Evolutionary conservation across 305 asterid genomes (phyloP), one percentile per base, ranked within the genome.

Genomic region (Solanum hybrid): DNA sequence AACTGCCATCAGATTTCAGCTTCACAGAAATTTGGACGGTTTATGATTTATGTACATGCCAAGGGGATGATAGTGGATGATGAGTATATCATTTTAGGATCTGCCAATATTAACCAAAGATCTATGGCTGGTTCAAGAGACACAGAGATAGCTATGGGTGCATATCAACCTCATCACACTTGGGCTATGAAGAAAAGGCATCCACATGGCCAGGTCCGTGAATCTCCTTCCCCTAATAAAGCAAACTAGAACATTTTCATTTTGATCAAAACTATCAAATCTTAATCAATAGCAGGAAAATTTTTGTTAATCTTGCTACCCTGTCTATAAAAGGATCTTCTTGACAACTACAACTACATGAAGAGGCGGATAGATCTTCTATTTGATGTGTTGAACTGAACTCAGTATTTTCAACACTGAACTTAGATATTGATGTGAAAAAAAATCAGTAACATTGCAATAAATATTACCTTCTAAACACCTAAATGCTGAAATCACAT

Each of bases 141-240:
- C 89, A 97, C 98, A 1, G 99, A 96, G 95, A 96, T 96, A 29
- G 98, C 98, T n/a, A 95, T 97, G 98, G 99, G 99, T 10, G 98
- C 97, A 76, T 97, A 95, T 90, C 99, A 97, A 88, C 98, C 99
- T 40, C 95, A 92, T 89, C 91, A 96, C 92, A 95, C 96, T 27
- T 94, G 98, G 99, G 91, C 94, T 22, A 90, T 91, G 81, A 93
- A 92, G 89, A 89, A 93, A 87, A 88, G 60, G 6, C 97, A 90
- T 89, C 99, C 99, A 1, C 91, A 40, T 26, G 99, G 98, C 82
- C 98, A 97, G 98, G 99, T 97, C 34, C 51, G 91, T 51, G 69
- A 27, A 7, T 46, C 71, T 80, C 85, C 71, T 56, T 46, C 42
- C 85, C 71, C 87, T 29, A 51, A 31, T 84, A 10, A 31, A 64